These are phyloP conservation scores for Cordyceps javanica DNA, from an alignment of 2,329 filamentous ascomycete species.

Conservation along the genomic window DNA sequence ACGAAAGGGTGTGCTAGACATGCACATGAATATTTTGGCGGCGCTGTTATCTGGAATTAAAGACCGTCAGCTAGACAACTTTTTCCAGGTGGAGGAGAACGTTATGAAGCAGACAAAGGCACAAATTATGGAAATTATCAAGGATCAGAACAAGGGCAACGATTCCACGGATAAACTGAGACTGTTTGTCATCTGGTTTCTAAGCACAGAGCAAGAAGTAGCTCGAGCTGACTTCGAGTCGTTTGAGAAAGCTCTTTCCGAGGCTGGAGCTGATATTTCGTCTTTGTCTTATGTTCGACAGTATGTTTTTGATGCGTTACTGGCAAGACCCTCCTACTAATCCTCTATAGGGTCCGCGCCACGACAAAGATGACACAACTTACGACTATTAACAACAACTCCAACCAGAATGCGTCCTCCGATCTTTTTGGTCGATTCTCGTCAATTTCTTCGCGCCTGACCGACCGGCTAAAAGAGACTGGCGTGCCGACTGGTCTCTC, in stretches of 20 bases:
- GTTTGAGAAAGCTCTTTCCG: conserved; percentile 77
- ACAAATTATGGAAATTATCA: conserved; percentile 82
- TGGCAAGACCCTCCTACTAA: conserved; percentile 18
- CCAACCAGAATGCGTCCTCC: conserved; percentile 57
- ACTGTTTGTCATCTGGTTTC: conserved; percentile 93
- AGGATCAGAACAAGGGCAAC: conserved; percentile 72
- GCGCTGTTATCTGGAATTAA: conserved; percentile 75
- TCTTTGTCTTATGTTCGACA: conserved; percentile 82
- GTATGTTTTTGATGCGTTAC: conserved; percentile 40
- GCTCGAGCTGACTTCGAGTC: conserved; percentile 74
- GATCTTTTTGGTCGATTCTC: conserved; percentile 93
- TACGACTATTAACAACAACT: conserved; percentile 74
- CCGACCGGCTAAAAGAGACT: conserved; percentile 88
- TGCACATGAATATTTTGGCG: conserved; percentile 98
- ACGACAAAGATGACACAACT: conserved; percentile 98
- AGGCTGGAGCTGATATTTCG: conserved; percentile 68
- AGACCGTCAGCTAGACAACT: conserved; percentile 90
- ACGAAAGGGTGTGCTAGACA: conserved; percentile 86
- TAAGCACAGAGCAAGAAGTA: conserved; percentile 88
- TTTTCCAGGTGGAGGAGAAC: conserved; percentile 90
- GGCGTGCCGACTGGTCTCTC: conserved; percentile 62
- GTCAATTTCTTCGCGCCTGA: conserved; percentile 83
- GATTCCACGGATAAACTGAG: conserved; percentile 84
- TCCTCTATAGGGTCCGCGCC: conserved; percentile 63
- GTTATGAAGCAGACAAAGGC: conserved; percentile 86